Base-by-base conservation (phyloP, 306 rosid genomes). In the Sophora flavescens region DNA sequence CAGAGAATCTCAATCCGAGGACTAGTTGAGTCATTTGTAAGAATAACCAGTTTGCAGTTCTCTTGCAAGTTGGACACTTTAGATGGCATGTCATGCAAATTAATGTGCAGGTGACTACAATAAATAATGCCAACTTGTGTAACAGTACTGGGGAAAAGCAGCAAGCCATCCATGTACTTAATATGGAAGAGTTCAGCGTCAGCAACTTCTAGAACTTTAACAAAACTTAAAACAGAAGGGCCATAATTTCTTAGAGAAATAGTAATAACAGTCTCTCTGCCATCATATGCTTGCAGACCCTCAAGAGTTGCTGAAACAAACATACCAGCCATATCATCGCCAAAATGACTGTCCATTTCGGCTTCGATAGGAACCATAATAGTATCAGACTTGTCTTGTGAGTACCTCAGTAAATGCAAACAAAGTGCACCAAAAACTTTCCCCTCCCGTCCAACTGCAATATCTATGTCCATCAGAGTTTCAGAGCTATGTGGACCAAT, bases 321-420 rank as follows among this genome's bases (percentile, higher is more conserved):
- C 39, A 82, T 75, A 72, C 76, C 78, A 69, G 28, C 72, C 64
- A 80, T 74, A 51, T 78, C 86, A 78, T 47, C 5, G 63, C 32
- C 75, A 58, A 77, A 79, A 67, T 47, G 78, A 63, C 80, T 77
- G 57, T 80, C 85, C 30, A 87, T 72, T 83, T 89, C 88, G 45
- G 88, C 97, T 87, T 92, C 97, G 78, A 95, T 83, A 67, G 97
- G 97, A 81, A 95, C 87, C 82, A 89, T 76, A 82, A 95, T 64
- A 33, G 85, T 88, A 70, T 95, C 97, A 60, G 84, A 78, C 78
- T 80, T 80, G 70, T 88, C 89, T 77, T 90, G 85, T 38, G 96
- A 95, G 54, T 93, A 75, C 78, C 93, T 88, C 41, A 82, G 74
- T 82, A 95, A 78, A 85, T 81, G 91, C 86, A 95, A 73, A 85